Percentiles rank a stretch among this genome's conserved stretches.
Evolutionary conservation across 306 rosid genomes (phyloP).

Genomic region (Cucumis cinereus): DNA sequence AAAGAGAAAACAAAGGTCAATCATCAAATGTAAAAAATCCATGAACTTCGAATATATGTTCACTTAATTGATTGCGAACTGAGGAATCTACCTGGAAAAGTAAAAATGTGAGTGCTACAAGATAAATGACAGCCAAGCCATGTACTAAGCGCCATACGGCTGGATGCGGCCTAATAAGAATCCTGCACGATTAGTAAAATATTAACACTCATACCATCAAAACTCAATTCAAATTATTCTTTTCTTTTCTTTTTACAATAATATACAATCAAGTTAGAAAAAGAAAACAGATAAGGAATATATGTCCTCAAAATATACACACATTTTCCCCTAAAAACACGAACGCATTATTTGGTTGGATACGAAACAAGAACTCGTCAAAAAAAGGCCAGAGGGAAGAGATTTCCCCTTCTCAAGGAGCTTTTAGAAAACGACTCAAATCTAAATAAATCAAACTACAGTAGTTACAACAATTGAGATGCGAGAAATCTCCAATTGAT

Average conservation of each 20-base stretch:
- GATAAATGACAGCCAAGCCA: constrained; percentile 95
- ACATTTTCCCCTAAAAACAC: background rate
- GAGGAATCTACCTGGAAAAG: constrained; percentile 66
- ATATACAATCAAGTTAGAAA: background rate
- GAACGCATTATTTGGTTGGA: background rate
- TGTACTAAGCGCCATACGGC: constrained; percentile 98
- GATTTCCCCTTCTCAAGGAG: background rate
- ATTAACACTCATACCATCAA: background rate
- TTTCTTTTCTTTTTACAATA: too few relatives aligned
- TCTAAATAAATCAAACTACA: background rate
- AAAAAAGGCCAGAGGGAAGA: background rate
- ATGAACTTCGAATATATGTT: background rate
- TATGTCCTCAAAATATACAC: background rate
- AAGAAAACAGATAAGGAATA: background rate
- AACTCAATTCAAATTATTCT: background rate
- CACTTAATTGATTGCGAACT: background rate
- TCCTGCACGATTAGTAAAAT: constrained; percentile 33
- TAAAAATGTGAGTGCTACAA: constrained; percentile 86
- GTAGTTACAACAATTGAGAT: background rate
- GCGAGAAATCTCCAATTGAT: background rate
- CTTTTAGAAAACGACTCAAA: background rate
- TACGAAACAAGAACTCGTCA: background rate
- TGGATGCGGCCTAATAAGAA: constrained; percentile 96
- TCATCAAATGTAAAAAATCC: background rate
- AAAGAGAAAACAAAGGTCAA: background rate